These are phyloP conservation scores for Pseudogymnoascus sp. DNA, from an alignment of 2,329 filamentous ascomycete genomes.

Conservation along the genomic window DNA sequence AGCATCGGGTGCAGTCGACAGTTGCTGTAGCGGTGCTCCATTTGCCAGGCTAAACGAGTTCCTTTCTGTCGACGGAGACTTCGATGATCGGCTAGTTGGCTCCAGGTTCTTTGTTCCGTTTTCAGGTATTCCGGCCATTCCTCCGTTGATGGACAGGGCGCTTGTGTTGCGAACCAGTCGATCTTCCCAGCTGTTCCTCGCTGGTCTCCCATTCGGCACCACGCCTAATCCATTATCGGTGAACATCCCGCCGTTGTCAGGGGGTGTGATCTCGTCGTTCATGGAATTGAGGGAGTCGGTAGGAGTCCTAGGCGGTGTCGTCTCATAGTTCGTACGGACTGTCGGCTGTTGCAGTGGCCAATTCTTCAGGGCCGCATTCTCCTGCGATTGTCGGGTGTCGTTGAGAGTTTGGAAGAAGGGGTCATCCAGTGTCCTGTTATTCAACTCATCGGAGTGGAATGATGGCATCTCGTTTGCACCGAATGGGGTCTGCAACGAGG, in stretches of 20 bases:
- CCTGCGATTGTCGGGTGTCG: conserved; percentile 29
- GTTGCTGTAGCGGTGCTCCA: conserved; percentile 17
- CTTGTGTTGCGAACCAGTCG: conserved; percentile 26
- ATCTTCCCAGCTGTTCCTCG: conserved; percentile 34
- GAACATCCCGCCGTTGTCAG: conserved; percentile 25
- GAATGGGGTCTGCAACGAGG: neutral
- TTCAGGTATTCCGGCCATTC: conserved; percentile 21
- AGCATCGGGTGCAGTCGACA: conserved; percentile 13
- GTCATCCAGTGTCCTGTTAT: conserved; percentile 24
- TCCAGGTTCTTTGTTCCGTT: conserved; percentile 27
- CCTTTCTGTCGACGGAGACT: conserved; percentile 24
- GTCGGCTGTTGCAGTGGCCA: conserved; percentile 26
- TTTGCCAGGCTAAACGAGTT: conserved; percentile 25
- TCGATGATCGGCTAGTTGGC: conserved; percentile 21
- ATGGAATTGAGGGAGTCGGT: conserved; percentile 28
- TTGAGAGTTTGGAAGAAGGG: conserved; percentile 30
- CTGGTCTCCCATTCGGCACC: conserved; percentile 49
- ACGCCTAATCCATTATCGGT: conserved; percentile 50
- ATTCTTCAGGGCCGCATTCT: conserved; percentile 21
- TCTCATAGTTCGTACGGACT: conserved; percentile 21
- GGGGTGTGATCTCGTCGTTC: conserved; percentile 19
- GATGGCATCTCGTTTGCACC: conserved; percentile 43
- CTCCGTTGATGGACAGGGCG: conserved; percentile 25
- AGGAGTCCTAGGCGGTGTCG: conserved; percentile 29
- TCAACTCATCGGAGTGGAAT: conserved; percentile 38